Base-by-base conservation (phyloP, 345 rosid genomes). In the Citrus cavaleriei region DNA sequence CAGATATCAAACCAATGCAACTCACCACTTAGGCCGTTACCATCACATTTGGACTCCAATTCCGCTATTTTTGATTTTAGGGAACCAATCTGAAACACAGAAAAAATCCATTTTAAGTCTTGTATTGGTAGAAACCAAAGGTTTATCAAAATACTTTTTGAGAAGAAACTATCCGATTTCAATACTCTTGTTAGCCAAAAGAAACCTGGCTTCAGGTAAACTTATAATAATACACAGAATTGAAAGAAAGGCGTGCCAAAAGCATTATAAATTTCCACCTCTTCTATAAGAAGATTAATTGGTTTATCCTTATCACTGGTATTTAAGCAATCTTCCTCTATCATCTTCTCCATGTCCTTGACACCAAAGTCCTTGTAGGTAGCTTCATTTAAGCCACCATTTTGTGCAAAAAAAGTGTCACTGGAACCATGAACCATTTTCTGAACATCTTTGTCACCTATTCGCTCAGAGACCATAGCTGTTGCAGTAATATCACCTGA, bases 1-100 rank as follows among this genome's bases (percentile, higher is more conserved):
- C 72, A 77, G 62, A 38, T 30, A 86, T 59, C 76, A 81, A 86
- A 81, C 73, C 18, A 74, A 80, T 74, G 77, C 72, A 62, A 81
- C 51, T 70, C 40, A 76, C 72, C 83, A 81, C 21, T 57, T 0
- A 74, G 49, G 77, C 78, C 84, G 68, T 80, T 84, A 77, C 75
- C 80, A 68, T 57, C 68, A 73, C 82, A 72, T 59, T 77, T 84
- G 28, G 83, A 85, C 83, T 90, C 93, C 86, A 96, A 78, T 72
- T 90, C 88, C 12, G 85, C 91, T 77, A 96, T 68, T 87, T 90
- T 94, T 76, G 88, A 91, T 87, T 84, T 93, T 57, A 94, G 81
- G 69, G 83, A 80, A 72, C 84, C 79, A 70, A 96, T 86, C 99
- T 96, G 91, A 78, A 83, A 85, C 70, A 72, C 14, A 28, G 2